Evolutionary conservation across 495 filamentous ascomycete genomes (phyloP), one percentile per base, ranked within the genome.

Genomic region (Penicillium robsamsonii): DNA sequence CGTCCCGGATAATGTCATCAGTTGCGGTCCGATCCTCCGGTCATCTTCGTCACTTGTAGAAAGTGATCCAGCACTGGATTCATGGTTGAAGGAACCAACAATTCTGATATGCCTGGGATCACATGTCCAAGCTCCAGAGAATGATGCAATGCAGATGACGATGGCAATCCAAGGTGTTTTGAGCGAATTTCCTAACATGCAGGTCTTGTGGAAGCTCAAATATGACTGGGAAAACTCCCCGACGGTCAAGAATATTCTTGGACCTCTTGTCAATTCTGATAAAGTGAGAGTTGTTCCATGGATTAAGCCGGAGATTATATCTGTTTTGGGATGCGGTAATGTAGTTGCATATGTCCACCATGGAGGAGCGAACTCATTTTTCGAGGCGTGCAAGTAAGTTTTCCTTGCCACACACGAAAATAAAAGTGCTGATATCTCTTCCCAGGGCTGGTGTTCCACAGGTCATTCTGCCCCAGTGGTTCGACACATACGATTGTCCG

Each of bases 281-380:
- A 59, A 65, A 25, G 63, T 74, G 35, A 53, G 63, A 52, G 48
- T 61, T 9, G 61, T 63, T 13, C 45, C 71, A 24, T 83, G 80
- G 80, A 68, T 81, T 13, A 49, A 75, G 27, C 71, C 75, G 1
- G 75, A 81, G 38, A 78, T 78, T 12, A 67, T 76, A 38, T 66
- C 77, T 1, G 60, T 82, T 44, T 59, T 83, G 12, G 59, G 76
- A 51, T 76, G 66, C 0, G 77, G 77, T 0, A 59, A 75, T 30
- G 71, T 82, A n/a, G 61, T 76, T 20, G 71, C 70, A 18, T 76
- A 71, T 27, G 77, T 82, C 5, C 78, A 81, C 50, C 80, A 83
- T 57, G 80, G 80, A 5, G 79, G 80, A 22, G 71, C 77, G 0
- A 80, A 80, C 37, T 79, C 73, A n/a, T 83, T 72, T 46, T 76